These are phyloP conservation scores for Erodium trifolium DNA, from an alignment of 441 rosid genomes.

Conservation along the genomic window DNA sequence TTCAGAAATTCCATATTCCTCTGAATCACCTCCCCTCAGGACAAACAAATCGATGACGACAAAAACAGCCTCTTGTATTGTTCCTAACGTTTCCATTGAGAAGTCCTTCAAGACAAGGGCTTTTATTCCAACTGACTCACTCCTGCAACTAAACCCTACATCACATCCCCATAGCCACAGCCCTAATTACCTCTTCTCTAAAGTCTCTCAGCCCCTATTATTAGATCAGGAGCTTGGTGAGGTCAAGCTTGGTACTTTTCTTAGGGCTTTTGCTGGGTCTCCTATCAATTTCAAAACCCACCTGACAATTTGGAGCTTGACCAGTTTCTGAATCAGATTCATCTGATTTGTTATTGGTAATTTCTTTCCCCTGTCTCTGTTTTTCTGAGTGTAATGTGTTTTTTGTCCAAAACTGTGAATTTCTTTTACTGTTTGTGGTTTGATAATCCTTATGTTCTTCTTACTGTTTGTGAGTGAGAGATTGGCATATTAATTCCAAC, in stretches of 20 bases:
- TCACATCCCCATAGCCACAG: not conserved
- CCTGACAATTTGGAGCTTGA: conserved; percentile 5
- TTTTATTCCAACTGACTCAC: conserved; percentile 12
- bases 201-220: not conserved
- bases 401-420: too few species aligned
- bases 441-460: too few species aligned
- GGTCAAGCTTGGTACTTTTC: not conserved
- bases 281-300: conserved; percentile 6
- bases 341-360: too few species aligned
- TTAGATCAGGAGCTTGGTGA: not conserved
- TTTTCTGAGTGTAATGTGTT: too few species aligned
- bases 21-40: conserved; percentile 11
- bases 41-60: conserved; percentile 22
- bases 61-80: conserved; percentile 21
- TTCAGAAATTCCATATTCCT: conserved; percentile 24
- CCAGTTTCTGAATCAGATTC: too few species aligned
- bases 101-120: conserved; percentile 16
- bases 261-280: conserved; percentile 1
- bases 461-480: too few species aligned
- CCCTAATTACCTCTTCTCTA: too few species aligned
- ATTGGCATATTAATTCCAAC: too few species aligned
- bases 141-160: conserved; percentile 21
- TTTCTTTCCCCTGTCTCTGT: too few species aligned
- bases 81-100: conserved; percentile 18
- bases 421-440: too few species aligned